Conservation (phyloP, 495 filamentous ascomycete species). For the Penicillium maclennaniae region DNA sequence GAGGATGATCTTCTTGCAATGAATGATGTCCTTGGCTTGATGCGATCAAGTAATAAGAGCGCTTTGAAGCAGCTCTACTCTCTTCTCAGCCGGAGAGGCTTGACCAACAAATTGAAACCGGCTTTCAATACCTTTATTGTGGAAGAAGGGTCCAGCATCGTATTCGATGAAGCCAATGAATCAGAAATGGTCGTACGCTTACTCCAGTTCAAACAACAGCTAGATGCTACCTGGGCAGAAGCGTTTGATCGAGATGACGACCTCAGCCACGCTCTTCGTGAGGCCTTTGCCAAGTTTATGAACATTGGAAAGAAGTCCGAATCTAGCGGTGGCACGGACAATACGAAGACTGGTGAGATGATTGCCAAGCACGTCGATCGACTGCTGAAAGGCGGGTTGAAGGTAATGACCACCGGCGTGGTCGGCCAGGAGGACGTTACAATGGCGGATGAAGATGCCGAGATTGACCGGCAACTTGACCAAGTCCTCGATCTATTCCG, state of each 20-base stretch:
- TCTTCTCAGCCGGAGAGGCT: constrained; percentile 61
- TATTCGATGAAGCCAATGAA: constrained; percentile 71
- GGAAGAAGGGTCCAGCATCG: constrained; percentile 68
- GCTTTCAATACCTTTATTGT: constrained; percentile 78
- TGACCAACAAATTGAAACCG: constrained; percentile 60
- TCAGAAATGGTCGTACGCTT: constrained; percentile 85
- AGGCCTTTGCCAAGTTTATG: constrained; percentile 85
- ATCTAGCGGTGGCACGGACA: constrained; percentile 68
- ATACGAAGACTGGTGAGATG: constrained; percentile 95
- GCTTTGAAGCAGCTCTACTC: constrained; percentile 73
- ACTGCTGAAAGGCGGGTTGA: constrained; percentile 81
- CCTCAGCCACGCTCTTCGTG: constrained; percentile 70
- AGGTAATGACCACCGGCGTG: constrained; percentile 63
- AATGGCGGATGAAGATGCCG: constrained; percentile 81
- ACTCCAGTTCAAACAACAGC: constrained; percentile 73
- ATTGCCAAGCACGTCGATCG: constrained; percentile 95
- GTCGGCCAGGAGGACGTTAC: constrained; percentile 42
- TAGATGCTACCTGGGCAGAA: constrained; percentile 68
- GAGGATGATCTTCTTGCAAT: constrained; percentile 57
- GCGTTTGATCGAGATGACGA: constrained; percentile 71
- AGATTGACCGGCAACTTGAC: constrained; percentile 85
- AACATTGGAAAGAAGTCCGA: constrained; percentile 70
- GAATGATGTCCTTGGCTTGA: constrained; percentile 61
- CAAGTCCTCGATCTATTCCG: constrained; percentile 90
- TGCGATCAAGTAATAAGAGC: constrained; percentile 59